phyloP scores from a whole-genome alignment of 805 yeast species.

The Komagataella kurtzmanii region DNA sequence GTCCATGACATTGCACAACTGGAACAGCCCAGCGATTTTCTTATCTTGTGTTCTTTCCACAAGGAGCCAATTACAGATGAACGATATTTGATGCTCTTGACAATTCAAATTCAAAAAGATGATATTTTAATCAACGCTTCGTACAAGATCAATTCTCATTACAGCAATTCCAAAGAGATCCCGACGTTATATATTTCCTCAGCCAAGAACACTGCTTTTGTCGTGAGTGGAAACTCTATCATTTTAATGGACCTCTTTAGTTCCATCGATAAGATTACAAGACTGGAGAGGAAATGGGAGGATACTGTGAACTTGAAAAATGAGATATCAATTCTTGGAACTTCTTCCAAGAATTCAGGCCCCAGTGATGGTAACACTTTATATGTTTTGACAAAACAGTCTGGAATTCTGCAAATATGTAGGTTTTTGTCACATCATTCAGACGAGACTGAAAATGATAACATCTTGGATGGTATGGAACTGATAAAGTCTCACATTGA shows the following conservation, averaged over 20 bases:
- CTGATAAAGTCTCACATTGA: conserved; percentile 63
- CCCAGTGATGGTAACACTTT: conserved; percentile 3
- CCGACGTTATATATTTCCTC: conserved; percentile 45
- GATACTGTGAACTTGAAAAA: conserved; percentile 52
- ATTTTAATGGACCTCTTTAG: conserved; percentile 49
- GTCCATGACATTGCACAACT: conserved; percentile 40
- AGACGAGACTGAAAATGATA: not conserved
- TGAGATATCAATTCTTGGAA: conserved; percentile 40
- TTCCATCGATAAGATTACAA: conserved; percentile 11
- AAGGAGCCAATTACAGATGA: conserved; percentile 14
- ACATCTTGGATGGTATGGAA: not conserved
- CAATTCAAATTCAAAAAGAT: conserved; percentile 34
- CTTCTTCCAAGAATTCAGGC: conserved; percentile 21
- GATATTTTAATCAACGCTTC: conserved; percentile 48
- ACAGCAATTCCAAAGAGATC: conserved; percentile 13
- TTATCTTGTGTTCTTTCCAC: conserved; percentile 34
- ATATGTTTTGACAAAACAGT: conserved; percentile 30
- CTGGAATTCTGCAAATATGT: conserved; percentile 54
- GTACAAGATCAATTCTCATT: conserved; percentile 44
- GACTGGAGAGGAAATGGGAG: conserved; percentile 54
- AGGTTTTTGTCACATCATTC: conserved; percentile 13
- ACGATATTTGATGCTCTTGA: conserved; percentile 33
- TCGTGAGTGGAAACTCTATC: conserved; percentile 45
- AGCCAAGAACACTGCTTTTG: conserved; percentile 42
- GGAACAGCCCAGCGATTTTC: conserved; percentile 21